Conservation (phyloP, 2,329 filamentous ascomycete genomes). For the Claviceps spartinae region DNA sequence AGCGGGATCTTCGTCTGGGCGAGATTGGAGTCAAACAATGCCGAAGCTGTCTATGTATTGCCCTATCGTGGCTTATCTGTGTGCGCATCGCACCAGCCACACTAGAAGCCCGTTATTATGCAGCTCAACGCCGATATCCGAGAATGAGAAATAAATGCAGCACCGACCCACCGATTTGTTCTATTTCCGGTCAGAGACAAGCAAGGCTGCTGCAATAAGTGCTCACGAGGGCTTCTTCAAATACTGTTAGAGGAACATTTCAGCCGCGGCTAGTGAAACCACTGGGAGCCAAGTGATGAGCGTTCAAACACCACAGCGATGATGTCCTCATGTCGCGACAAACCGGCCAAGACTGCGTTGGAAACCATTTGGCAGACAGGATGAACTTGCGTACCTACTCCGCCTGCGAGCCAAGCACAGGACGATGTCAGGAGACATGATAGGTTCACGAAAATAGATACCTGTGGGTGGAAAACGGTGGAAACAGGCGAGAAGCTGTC, state of each 20-base stretch:
- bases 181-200: not conserved
- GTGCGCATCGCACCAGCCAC: not conserved
- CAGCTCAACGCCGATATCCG: not conserved
- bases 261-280: not conserved
- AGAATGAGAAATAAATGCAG: not conserved
- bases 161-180: not conserved
- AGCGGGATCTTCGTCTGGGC: not conserved
- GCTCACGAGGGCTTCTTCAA: not conserved
- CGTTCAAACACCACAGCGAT: not conserved
- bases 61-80: not conserved
- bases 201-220: not conserved
- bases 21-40: not conserved
- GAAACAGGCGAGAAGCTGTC: constrained; percentile 15
- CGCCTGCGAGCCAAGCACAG: constrained; percentile 2
- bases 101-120: not conserved
- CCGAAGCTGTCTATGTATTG: not conserved
- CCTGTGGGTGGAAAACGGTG: constrained; percentile 9
- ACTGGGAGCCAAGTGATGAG: not conserved
- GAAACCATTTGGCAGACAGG: no score
- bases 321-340: not conserved
- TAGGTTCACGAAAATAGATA: constrained; percentile 16
- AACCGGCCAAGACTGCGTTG: not conserved
- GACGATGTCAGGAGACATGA: constrained; percentile 4
- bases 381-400: not conserved
- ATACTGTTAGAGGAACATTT: not conserved